Evolutionary conservation across 768 basidiomycete species (phyloP), one percentile per base, ranked within the genome.

Genomic region (Sporobolomyces roseus): DNA sequence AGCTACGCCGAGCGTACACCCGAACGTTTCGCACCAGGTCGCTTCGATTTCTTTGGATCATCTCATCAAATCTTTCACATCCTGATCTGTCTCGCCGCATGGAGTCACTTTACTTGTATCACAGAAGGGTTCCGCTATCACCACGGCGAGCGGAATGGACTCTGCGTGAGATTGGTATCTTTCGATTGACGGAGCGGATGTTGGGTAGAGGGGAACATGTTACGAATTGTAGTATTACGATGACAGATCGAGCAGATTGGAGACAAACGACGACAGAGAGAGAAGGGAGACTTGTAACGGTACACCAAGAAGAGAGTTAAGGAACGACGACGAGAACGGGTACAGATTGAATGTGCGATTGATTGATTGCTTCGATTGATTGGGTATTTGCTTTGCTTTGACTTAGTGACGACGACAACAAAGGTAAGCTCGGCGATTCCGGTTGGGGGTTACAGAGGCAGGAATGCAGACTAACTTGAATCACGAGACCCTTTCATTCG

Each of bases 1-100:
- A 66, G 55, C 53, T 63, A 75, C 79, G 90, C 90, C 54, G 87
- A 87, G 76, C 85, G 90, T 56, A 83, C 91, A 63, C 91, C 91
- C 50, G 91, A 93, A 75, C 82, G 85, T 45, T 79, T 86, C 68
- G 80, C 82, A 10, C 90, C 90, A 8, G 90, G 91, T 43, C 84
- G 79, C 71, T 92, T 92, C 79, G 91, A 93, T 79, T 83, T 84
- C 75, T 83, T 90, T 74, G 83, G 86, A 63, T 84, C 88, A 0
- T 91, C 88, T 25, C 92, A 94, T 80, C 90, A 93, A 79, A 88
- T 94, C 74, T 93, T 96, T 78, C 93, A 93, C 77, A 78, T 86
- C 68, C 3, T 84, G 74, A 91, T 93, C 43, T 81, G 91, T 61
- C 78, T 86, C 30, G 89, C 88, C 14, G 88, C 87, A 41, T 78